phyloP scores from a whole-genome alignment of 345 rosid species.

The Alliaria petiolata region DNA sequence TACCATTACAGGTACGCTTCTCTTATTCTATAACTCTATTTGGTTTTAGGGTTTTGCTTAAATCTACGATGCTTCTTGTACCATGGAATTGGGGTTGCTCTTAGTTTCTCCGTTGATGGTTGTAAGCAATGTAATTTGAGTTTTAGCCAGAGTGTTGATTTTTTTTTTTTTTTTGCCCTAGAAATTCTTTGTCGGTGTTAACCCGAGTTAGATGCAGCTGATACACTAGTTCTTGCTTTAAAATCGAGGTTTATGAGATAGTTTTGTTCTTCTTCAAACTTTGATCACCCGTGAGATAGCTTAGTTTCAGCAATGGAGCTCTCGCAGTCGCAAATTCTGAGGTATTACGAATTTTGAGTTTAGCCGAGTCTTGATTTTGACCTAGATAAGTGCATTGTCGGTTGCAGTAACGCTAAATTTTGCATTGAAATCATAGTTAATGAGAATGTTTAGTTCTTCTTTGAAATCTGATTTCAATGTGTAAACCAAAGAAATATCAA shows the following conservation, averaged over 20 bases:
- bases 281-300: background rate
- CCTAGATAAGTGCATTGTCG: background rate
- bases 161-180: background rate
- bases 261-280: background rate
- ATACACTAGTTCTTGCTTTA: background rate
- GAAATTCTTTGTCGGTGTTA: background rate
- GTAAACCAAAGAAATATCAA: background rate
- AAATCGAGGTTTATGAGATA: background rate
- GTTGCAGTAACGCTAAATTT: background rate
- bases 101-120: background rate
- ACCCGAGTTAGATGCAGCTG: background rate
- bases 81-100: background rate
- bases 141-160: background rate
- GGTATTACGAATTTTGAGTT: background rate
- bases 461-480: background rate
- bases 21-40: background rate
- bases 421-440: background rate
- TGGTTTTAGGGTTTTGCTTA: slow-evolving; percentile 18
- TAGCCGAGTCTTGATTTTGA: background rate
- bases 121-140: background rate
- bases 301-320: background rate
- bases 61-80: background rate
- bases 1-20: slow-evolving; percentile 74
- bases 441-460: slow-evolving; percentile 1
- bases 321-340: background rate